Evolutionary conservation across 2,329 filamentous ascomycete species (phyloP).

Genomic region (Aspergillus uvarum): DNA sequence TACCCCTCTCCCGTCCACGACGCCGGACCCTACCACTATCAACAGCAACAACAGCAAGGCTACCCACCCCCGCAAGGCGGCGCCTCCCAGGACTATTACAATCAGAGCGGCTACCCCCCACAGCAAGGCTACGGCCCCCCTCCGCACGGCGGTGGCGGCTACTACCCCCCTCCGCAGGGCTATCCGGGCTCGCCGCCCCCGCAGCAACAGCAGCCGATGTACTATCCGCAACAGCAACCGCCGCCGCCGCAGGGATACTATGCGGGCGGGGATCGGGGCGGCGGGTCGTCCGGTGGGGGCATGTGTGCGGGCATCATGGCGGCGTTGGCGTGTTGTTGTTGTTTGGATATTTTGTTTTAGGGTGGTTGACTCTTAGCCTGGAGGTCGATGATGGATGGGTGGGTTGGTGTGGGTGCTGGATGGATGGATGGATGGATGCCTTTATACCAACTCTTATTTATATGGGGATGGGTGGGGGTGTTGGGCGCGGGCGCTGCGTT

Average conservation of each 20-base stretch:
- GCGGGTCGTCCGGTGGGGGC: conserved; percentile 35
- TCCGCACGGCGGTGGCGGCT: conserved; percentile 22
- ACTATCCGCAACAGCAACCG: conserved; percentile 40
- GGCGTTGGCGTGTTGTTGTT: conserved; percentile 51
- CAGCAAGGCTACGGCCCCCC: conserved; percentile 30
- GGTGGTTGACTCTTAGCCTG: conserved; percentile 12
- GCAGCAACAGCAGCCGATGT: conserved; percentile 30
- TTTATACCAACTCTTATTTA: too few relatives aligned
- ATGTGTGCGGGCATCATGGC: conserved; percentile 50
- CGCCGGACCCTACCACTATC: conserved; percentile 28
- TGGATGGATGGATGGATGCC: too few relatives aligned
- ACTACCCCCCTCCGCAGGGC: conserved; percentile 22
- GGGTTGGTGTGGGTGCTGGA: neutral
- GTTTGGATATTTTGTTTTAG: conserved; percentile 49
- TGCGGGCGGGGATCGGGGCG: conserved; percentile 31
- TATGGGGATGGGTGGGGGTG: too few relatives aligned
- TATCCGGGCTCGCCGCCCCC: conserved; percentile 30
- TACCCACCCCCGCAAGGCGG: conserved; percentile 29
- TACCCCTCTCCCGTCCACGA: conserved; percentile 38
- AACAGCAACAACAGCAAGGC: conserved; percentile 14
- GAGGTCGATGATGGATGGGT: neutral
- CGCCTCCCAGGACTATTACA: conserved; percentile 36
- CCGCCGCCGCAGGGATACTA: conserved; percentile 43
- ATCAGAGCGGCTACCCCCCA: conserved; percentile 25
- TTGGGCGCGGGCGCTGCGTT: too few relatives aligned